These are phyloP conservation scores for Colletotrichum karsti DNA, from an alignment of 2,329 filamentous ascomycete genomes.

Conservation along the genomic window DNA sequence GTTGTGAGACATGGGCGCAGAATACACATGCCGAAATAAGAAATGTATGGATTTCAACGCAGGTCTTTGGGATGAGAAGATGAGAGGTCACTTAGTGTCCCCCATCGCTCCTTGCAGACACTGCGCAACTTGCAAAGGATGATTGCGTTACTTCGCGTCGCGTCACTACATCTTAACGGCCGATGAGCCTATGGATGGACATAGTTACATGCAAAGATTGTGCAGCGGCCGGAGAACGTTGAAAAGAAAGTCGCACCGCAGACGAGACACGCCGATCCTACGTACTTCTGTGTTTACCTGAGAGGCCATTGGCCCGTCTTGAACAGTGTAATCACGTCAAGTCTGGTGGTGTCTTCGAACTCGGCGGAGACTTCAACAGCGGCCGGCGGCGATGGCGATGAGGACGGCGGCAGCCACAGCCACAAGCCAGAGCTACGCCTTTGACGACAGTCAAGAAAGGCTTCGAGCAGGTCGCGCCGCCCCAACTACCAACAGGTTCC, in stretches of 20 bases:
- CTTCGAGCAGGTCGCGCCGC: neutral
- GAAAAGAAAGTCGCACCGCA: neutral
- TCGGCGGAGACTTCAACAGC: neutral
- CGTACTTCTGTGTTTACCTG: too few relatives aligned
- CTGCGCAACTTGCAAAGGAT: neutral
- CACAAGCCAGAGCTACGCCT: neutral
- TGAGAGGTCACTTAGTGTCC: neutral
- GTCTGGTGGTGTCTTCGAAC: too few relatives aligned
- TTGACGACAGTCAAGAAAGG: neutral
- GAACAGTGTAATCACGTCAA: too few relatives aligned
- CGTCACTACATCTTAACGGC: neutral
- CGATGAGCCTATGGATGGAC: neutral
- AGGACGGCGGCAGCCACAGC: neutral
- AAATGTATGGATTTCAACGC: neutral
- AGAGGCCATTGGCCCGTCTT: too few relatives aligned
- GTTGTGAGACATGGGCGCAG: conserved; percentile 11
- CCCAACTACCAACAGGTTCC: neutral
- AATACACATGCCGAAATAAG: neutral
- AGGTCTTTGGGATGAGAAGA: too few relatives aligned
- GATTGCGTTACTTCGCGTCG: neutral
- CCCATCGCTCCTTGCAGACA: neutral
- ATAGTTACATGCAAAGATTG: neutral
- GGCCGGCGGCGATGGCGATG: neutral
- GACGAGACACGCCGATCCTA: neutral
- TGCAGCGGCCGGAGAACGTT: neutral